phyloP scores from a whole-genome alignment of 257 asterid genomes.

The Linderniella brevidens region DNA sequence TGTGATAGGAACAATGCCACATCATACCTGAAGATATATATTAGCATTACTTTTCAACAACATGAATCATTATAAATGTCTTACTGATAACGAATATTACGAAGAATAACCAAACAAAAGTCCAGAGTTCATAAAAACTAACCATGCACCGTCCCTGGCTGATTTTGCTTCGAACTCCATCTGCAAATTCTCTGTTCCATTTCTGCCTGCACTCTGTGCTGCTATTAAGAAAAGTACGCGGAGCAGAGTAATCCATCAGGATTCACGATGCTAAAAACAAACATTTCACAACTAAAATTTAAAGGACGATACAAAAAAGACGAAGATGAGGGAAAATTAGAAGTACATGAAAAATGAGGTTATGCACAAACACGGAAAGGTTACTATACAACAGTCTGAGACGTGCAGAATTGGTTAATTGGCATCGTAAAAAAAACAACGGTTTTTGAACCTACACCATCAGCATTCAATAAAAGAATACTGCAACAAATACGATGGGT shows the following conservation, averaged over 20 bases:
- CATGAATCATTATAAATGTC: conserved; percentile 1
- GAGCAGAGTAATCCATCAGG: conserved; percentile 1
- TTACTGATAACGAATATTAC: no score
- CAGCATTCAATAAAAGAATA: no score
- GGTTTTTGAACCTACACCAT: no score
- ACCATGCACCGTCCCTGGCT: conserved; percentile 99
- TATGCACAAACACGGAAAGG: no score
- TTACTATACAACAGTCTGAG: no score
- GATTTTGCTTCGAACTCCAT: conserved; percentile 96
- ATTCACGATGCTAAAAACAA: not conserved
- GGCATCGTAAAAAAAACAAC: no score
- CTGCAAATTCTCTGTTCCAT: conserved; percentile 35
- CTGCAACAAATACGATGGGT: no score
- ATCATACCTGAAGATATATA: conserved; percentile 46
- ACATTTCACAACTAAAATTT: not conserved
- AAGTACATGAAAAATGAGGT: no score
- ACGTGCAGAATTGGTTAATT: no score
- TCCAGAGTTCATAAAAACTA: conserved; percentile 12
- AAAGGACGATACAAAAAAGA: no score
- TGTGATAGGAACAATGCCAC: conserved; percentile 57
- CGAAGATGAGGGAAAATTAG: no score
- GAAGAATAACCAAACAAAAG: not conserved
- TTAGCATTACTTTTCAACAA: conserved; percentile 7
- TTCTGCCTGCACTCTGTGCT: conserved; percentile 40
- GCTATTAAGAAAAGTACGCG: conserved; percentile 5